Conservation (phyloP, 2,329 filamentous ascomycete genomes). For the Bipolaris sorokiniana region DNA sequence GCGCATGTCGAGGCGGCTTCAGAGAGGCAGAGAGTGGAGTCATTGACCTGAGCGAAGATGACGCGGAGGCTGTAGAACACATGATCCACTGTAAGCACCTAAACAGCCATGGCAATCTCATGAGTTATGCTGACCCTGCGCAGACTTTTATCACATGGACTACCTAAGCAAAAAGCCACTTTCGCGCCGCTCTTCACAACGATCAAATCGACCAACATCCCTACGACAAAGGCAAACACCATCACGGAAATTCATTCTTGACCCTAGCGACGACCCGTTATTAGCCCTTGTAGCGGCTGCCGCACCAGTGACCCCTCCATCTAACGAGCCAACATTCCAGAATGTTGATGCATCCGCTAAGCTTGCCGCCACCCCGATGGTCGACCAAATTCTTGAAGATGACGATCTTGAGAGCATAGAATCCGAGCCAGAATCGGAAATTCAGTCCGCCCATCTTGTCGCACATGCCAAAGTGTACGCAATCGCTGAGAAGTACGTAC, state of each 20-base stretch:
- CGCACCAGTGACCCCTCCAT: constrained; percentile 36
- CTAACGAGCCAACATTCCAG: constrained; percentile 31
- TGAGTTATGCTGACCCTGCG: constrained; percentile 24
- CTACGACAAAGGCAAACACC: constrained; percentile 23
- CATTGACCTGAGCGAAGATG: constrained; percentile 51
- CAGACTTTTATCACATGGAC: constrained; percentile 52
- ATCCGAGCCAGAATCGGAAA: constrained; percentile 45
- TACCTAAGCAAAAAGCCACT: constrained; percentile 45
- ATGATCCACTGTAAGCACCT: constrained; percentile 50
- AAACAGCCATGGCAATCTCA: constrained; percentile 1
- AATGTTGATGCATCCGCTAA: constrained; percentile 35
- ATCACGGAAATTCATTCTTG: constrained; percentile 40
- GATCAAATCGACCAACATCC: constrained; percentile 32
- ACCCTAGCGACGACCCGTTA: constrained; percentile 48
- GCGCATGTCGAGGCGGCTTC: constrained; percentile 49
- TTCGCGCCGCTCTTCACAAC: constrained; percentile 40
- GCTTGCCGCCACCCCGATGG: constrained; percentile 39
- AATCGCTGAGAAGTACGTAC: constrained; percentile 56
- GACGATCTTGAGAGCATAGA: constrained; percentile 38
- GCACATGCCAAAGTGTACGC: constrained; percentile 58
- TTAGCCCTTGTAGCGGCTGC: constrained; percentile 42
- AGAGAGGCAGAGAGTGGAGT: constrained; percentile 46
- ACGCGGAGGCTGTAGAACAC: constrained; percentile 50
- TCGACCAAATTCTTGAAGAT: constrained; percentile 44
- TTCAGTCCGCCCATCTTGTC: constrained; percentile 52